Base-by-base conservation (phyloP, 1,284 basidiomycete genomes). In the Microbotryum intermedium region DNA sequence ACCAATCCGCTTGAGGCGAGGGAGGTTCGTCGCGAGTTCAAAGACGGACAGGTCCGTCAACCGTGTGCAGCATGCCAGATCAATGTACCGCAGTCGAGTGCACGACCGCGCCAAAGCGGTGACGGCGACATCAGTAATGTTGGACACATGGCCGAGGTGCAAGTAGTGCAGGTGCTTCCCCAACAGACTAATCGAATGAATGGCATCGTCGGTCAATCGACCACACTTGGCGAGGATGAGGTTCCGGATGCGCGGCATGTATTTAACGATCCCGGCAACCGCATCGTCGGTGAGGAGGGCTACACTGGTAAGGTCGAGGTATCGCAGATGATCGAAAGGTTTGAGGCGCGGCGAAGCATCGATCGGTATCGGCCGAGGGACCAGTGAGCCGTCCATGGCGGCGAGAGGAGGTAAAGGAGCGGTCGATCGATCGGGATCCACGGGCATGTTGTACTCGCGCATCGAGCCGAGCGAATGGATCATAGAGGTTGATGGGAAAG, bases 91-190 rank as follows among this genome's bases (percentile, higher is more conserved):
- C 59, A 99, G 75, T n/a, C 95, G 81, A 0, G 90, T 93, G 75
- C 95, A 99, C 25, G 83, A 82, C 46, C 89, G 80, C 4, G 91
- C 92, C 20, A 99, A 79, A 10, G 82, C 82, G 55, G 84, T 85
- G 44, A 99, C 86, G 8, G 88, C 90, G 28, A 82, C 82, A 73
- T 99, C 95, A 3, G 93, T 95, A 67, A 98, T 90, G 69, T 84
- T 85, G 34, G 80, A 76, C 52, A 90, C 87, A 77, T 98, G 95
- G 1, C 93, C 95, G 16, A 98, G 80, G 74, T 99, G 95, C 45
- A 99, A 80, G 73, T 95, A 92, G 75, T 98, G 95, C 42, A 99
- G 74, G 72, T 93, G 85, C 73, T 89, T 88, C 28, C 94, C 94
- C 20, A 99, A 80, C 71, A 80, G 81, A 72, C 88, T 87, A 46